Evolutionary conservation across 495 filamentous ascomycete species (phyloP).

Genomic region (Sporormia fimetaria): DNA sequence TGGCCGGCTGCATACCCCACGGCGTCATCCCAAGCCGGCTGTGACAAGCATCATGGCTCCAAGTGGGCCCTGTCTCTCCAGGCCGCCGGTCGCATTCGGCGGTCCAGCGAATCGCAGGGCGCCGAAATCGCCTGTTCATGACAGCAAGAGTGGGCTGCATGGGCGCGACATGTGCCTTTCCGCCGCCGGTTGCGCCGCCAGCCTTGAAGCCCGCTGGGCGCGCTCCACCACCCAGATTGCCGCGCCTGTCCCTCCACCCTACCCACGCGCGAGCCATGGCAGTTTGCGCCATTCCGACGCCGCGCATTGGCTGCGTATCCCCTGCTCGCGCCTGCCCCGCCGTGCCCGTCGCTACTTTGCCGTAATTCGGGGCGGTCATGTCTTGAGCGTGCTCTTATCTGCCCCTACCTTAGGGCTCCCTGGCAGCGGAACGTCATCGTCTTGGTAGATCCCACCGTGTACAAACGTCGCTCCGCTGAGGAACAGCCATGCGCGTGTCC

Average conservation of each 20-base stretch:
- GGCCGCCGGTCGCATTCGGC: too few relatives aligned
- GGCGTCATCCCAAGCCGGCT: too few relatives aligned
- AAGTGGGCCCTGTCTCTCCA: too few relatives aligned
- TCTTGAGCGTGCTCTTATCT: conserved; percentile 14
- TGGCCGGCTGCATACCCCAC: too few relatives aligned
- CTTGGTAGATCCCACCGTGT: too few relatives aligned
- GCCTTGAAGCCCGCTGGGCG: conserved; percentile 8
- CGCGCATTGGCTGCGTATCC: conserved; percentile 20
- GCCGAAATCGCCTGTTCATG: conserved; percentile 19
- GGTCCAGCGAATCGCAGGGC: conserved; percentile 13
- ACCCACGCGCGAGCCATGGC: too few relatives aligned
- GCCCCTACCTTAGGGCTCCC: conserved; percentile 14
- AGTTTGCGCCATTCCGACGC: conserved; percentile 13
- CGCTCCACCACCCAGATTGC: conserved; percentile 18
- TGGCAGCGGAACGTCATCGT: conserved; percentile 9
- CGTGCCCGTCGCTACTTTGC: conserved; percentile 22
- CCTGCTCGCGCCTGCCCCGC: background rate
- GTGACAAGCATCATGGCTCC: too few relatives aligned
- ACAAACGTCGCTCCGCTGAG: too few relatives aligned
- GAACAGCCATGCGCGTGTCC: too few relatives aligned
- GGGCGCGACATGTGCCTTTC: conserved; percentile 18
- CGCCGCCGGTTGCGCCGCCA: conserved; percentile 8
- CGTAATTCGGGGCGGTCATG: conserved; percentile 26
- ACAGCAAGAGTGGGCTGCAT: conserved; percentile 14
- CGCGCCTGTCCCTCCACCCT: conserved; percentile 24